Conservation (phyloP, 306 rosid species). For the Alnus glutinosa region DNA sequence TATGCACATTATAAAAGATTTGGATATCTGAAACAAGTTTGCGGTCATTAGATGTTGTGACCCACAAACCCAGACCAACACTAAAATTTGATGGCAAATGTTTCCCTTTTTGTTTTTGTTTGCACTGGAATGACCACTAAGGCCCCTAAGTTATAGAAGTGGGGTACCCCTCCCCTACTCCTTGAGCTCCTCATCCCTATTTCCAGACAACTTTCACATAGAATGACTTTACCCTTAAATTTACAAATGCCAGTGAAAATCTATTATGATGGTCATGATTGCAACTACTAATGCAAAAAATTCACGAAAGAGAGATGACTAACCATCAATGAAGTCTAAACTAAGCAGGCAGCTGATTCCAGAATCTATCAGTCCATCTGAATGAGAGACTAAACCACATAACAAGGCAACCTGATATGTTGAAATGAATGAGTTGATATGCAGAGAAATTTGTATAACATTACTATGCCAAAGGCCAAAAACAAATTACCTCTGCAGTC, state of each 20-base stretch:
- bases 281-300: conserved; percentile 23
- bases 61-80: neutral
- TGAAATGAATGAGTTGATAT: conserved; percentile 27
- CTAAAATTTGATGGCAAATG: neutral
- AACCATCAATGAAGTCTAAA: conserved; percentile 59
- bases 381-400: conserved; percentile 77
- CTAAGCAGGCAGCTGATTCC: conserved; percentile 63
- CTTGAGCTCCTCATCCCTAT: neutral
- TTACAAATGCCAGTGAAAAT: neutral
- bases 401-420: conserved; percentile 67
- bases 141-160: neutral
- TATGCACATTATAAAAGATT: neutral
- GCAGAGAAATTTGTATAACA: conserved; percentile 16
- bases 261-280: conserved; percentile 2
- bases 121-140: neutral
- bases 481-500: conserved; percentile 74
- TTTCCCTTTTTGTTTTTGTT: neutral
- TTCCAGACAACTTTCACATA: neutral
- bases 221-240: neutral
- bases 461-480: conserved; percentile 13
- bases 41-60: neutral
- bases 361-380: conserved; percentile 73
- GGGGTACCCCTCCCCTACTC: neutral
- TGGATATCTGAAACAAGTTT: neutral
- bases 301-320: conserved; percentile 37